Conservation (phyloP, 176 grass and related monocot species). For the Elaeis guineensis region DNA sequence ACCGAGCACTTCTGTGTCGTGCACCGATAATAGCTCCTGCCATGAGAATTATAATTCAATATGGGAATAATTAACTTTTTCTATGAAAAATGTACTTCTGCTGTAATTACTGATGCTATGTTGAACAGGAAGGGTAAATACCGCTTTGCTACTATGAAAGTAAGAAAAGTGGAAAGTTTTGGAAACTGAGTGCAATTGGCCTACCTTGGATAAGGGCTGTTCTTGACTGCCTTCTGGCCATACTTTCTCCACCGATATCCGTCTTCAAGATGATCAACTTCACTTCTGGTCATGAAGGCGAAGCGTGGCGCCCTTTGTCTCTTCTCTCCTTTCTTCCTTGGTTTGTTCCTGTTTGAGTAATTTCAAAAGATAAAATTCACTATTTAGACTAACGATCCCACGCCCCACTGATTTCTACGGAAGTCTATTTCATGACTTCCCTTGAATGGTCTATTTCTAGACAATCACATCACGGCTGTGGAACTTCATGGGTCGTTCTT, state of each 20-base stretch:
- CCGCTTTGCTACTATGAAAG: too few relatives aligned
- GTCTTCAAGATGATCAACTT: conserved; percentile 97
- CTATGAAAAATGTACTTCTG: too few relatives aligned
- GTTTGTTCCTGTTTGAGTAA: conserved; percentile 34
- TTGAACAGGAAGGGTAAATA: too few relatives aligned
- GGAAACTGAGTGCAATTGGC: too few relatives aligned
- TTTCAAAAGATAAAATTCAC: background rate
- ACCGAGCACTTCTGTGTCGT: conserved; percentile 83
- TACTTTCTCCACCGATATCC: conserved; percentile 99
- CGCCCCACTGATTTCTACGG: background rate
- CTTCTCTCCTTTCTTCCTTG: conserved; percentile 75
- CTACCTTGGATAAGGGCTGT: conserved; percentile 91
- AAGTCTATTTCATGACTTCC: too few relatives aligned
- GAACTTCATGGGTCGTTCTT: too few relatives aligned
- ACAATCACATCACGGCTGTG: too few relatives aligned
- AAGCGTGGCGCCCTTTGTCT: conserved; percentile 56
- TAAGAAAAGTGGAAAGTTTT: too few relatives aligned
- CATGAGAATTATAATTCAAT: background rate
- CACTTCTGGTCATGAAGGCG: conserved; percentile 90
- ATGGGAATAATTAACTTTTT: too few relatives aligned
- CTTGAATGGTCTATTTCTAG: too few relatives aligned
- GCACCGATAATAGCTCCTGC: conserved; percentile 92
- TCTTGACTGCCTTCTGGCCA: conserved; percentile 98
- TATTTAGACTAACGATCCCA: background rate
- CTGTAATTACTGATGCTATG: too few relatives aligned